Base-by-base conservation (phyloP, 2,329 filamentous ascomycete species). In the Ploettnerulaceae sp. region DNA sequence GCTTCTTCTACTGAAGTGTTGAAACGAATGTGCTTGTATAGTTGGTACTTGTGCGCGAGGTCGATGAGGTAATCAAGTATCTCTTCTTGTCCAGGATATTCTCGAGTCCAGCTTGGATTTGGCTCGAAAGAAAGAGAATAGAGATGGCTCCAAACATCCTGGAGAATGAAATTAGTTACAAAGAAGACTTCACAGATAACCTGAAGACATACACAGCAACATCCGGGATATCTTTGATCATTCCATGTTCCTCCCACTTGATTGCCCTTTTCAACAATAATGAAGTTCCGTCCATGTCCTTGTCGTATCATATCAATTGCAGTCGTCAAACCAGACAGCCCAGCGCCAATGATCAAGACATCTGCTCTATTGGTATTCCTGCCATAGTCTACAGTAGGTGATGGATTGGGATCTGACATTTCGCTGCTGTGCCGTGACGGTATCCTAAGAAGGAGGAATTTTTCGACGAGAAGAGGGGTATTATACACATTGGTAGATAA, bases 91-190 rank as follows among this genome's bases (percentile, higher is more conserved):
- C 75, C 73, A 0, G 78, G 74, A 55, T 79, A 81, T 43, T 76
- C 69, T 24, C 76, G 63, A 0, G 73, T 72, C 77, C 78, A 80
- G 52, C 73, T 67, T 3, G 75, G 64, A 45, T 79, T 80, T 43
- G 76, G 75, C 32, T 76, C 77, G 53, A 81, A 81, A 8, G 72
- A 77, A 58, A 72, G 78, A 37, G 70, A 76, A 63, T 81, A 81
- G 2, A 81, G 64, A 37, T 71, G 65, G 25, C 69, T 74, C 69
- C 69, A 74, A 7, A 79, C 73, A 15, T 61, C 48, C 35, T 45
- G 21, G 6, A 33, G 11, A 9, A n/a, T 9, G 7, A 33, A 20
- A 12, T 47, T 25, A 29, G 29, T 17, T 44, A 7, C 25, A 28
- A 9, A 34, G 12, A 12, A 15, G 6, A 28, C 22, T 11, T 43